Conservation (phyloP, 495 filamentous ascomycete species). For the Symbiotaphrina buchneri region DNA sequence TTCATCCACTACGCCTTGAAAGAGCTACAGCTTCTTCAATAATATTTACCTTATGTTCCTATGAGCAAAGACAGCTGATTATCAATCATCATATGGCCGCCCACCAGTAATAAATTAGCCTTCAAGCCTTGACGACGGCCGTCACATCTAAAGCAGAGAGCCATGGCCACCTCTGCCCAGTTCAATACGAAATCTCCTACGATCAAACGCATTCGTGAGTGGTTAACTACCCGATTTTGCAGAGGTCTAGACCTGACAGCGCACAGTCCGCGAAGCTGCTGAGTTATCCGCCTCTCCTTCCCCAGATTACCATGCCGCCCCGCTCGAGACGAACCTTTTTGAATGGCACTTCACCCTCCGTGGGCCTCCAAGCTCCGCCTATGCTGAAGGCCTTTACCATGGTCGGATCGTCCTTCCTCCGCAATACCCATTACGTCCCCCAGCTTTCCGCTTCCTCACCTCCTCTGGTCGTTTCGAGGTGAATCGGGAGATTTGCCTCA, state of each 20-base stretch:
- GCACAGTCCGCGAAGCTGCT: slow-evolving; percentile 50
- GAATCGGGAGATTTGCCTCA: slow-evolving; percentile 91
- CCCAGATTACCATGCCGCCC: slow-evolving; percentile 59
- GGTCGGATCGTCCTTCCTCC: slow-evolving; percentile 83
- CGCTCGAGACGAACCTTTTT: slow-evolving; percentile 74
- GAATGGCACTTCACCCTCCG: slow-evolving; percentile 99
- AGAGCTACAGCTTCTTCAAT: too few species aligned
- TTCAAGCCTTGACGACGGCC: too few species aligned
- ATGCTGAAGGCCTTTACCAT: slow-evolving; percentile 71
- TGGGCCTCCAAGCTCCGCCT: slow-evolving; percentile 71
- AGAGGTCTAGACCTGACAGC: neutral
- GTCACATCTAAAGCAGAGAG: too few species aligned
- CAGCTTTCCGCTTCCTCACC: slow-evolving; percentile 83
- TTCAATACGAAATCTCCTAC: slow-evolving; percentile 65
- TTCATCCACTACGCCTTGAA: too few species aligned
- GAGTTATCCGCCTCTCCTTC: slow-evolving; percentile 61
- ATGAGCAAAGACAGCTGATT: too few species aligned
- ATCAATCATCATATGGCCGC: too few species aligned
- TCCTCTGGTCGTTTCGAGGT: slow-evolving; percentile 85
- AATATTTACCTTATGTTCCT: too few species aligned
- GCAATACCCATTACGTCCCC: slow-evolving; percentile 72
- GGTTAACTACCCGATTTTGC: neutral
- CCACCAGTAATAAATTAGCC: too few species aligned
- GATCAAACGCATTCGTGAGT: slow-evolving; percentile 51
- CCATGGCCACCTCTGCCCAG: slow-evolving; percentile 1